Evolutionary conservation across 1,139 yeast species (phyloP).

Genomic region (Kodamaea sp.): DNA sequence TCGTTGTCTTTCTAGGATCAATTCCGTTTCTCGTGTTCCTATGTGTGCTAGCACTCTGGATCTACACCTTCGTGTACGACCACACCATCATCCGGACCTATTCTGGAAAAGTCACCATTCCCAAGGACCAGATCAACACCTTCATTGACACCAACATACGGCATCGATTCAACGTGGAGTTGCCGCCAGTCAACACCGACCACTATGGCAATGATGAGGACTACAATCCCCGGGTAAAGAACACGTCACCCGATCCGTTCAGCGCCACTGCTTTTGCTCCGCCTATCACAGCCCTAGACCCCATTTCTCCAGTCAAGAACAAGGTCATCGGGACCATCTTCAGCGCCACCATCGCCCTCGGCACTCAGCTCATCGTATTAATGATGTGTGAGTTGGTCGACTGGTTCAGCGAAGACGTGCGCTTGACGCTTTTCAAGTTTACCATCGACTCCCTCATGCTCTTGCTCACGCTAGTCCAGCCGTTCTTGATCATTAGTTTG

Average conservation of each 20-base stretch:
- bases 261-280: too few species aligned
- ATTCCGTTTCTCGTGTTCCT: constrained; percentile 18
- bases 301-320: constrained; percentile 4
- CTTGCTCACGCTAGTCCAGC: constrained; percentile 34
- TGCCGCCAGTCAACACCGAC: constrained; percentile 21
- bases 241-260: constrained; percentile 11
- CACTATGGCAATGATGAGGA: constrained; percentile 20
- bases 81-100: constrained; percentile 28
- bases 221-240: constrained; percentile 24
- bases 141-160: constrained; percentile 7
- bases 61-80: constrained; percentile 25
- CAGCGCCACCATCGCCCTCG: constrained; percentile 31
- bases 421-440: constrained; percentile 30
- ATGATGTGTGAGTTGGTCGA: constrained; percentile 43
- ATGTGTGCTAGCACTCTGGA: constrained; percentile 20
- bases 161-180: constrained; percentile 14
- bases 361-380: constrained; percentile 34
- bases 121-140: constrained; percentile 23
- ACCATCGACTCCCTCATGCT: constrained; percentile 36
- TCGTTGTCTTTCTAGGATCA: too few species aligned
- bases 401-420: constrained; percentile 20
- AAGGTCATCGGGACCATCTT: constrained; percentile 29
- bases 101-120: constrained; percentile 17
- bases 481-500: constrained; percentile 34
- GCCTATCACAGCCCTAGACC: too few species aligned